A percentile compares a stretch with the other conserved stretches of the same genome.
Conservation (phyloP, 2,329 filamentous ascomycete species). For the Aspergillus uvarum region DNA sequence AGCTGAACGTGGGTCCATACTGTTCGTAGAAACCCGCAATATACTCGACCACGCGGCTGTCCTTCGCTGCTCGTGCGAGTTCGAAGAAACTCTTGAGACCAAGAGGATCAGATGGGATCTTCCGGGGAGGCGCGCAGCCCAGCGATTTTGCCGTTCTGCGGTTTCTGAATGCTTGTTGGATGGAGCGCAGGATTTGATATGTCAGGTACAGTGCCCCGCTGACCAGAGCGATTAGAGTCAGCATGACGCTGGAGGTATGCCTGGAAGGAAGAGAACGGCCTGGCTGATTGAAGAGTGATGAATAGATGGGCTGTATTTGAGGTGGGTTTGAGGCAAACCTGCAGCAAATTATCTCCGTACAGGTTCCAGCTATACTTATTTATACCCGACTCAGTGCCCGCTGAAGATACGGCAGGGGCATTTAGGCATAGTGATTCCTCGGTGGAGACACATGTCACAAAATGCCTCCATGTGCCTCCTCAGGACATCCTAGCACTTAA, state of each 20-base stretch:
- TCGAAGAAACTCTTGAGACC: slow-evolving; percentile 29
- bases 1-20: slow-evolving; percentile 28
- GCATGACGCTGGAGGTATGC: slow-evolving; percentile 18
- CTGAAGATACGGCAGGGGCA: not conserved
- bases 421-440: not conserved
- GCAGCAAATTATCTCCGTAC: no score
- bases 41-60: slow-evolving; percentile 34
- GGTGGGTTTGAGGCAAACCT: no score
- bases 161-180: slow-evolving; percentile 24
- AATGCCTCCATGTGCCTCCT: not conserved
- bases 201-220: slow-evolving; percentile 20
- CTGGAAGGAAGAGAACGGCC: no score
- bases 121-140: slow-evolving; percentile 24
- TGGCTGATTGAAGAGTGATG: no score
- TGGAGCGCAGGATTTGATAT: slow-evolving; percentile 25
- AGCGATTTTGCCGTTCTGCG: slow-evolving; percentile 27
- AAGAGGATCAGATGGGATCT: slow-evolving; percentile 16
- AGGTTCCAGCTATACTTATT: no score
- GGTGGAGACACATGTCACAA: not conserved
- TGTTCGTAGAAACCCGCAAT: slow-evolving; percentile 24
- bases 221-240: slow-evolving; percentile 21
- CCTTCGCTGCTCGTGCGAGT: slow-evolving; percentile 24
- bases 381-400: not conserved
- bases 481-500: not conserved
- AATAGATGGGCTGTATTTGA: no score